Base-by-base conservation (phyloP, 441 rosid genomes). In the Daphne laureola region DNA sequence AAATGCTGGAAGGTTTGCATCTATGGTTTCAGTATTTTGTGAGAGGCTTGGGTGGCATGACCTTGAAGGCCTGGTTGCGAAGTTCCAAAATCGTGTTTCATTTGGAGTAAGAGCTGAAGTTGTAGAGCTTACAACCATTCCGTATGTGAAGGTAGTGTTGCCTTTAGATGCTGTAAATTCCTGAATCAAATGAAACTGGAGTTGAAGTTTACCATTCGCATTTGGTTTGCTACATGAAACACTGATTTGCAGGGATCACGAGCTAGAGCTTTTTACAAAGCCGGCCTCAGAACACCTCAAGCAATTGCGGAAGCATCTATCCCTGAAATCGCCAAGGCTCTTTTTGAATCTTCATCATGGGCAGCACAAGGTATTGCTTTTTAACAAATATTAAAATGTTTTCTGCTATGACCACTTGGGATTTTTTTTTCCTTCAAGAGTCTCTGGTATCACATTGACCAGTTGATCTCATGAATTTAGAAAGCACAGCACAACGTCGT, bases 31-130 rank as follows among this genome's bases (percentile, higher is more conserved):
- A 17, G 74, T 94, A 64, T 94, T 94, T 70, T 94, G 96, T 62
- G 95, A 90, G 78, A 86, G 92, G 74, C 90, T 94, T 62, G 98
- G 98, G 52, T 94, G 99, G 96, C 90, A 82, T 80, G 99, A 90
- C 73, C 71, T 94, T 53, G 98, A 90, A 71, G 98, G 90, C 61
- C 69, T 94, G 78, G 90, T 88, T 68, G 79, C 83, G 58, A 94
- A 86, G 80, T 81, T 94, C 59, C 99, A 94, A 73, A 90, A 88
- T 72, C 96, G 98, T 64, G 96, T 94, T 64, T 94, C 96, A 25
- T 94, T 90, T 78, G 98, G 98, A 62, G 99, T 94, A 58, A 81
- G 96, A 67, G 99, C 99, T 64, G 99, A 94, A 71, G 84, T 94
- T 66, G 99, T 81, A 62, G 99, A 90, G 72, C 98, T 94, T 66